These are phyloP conservation scores for Amanita jacksonii DNA, from an alignment of 768 basidiomycete genomes.

Conservation along the genomic window DNA sequence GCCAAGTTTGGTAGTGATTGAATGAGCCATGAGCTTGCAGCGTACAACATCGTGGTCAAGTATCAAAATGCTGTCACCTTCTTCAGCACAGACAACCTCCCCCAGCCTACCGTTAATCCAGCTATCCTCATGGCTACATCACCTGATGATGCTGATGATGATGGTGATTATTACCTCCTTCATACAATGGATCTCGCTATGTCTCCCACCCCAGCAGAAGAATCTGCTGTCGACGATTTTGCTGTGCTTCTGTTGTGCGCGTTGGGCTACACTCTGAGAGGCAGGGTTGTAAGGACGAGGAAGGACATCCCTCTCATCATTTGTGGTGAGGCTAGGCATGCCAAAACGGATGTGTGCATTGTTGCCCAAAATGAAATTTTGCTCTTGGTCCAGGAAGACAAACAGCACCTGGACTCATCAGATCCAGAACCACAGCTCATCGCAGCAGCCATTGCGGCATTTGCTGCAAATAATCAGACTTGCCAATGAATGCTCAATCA, in stretches of 20 bases:
- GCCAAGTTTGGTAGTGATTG: slow-evolving; percentile 22
- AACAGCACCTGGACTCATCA: slow-evolving; percentile 6
- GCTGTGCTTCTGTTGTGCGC: slow-evolving; percentile 11
- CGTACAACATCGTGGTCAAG: slow-evolving; percentile 11
- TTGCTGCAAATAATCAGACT: slow-evolving; percentile 17
- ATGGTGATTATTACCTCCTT: slow-evolving; percentile 7
- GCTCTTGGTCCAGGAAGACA: slow-evolving; percentile 16
- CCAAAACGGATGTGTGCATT: slow-evolving; percentile 20
- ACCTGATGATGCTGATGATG: background rate
- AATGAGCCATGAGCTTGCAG: slow-evolving; percentile 2
- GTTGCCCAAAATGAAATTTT: slow-evolving; percentile 8
- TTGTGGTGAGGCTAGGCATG: slow-evolving; percentile 13
- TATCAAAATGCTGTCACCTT: slow-evolving; percentile 14
- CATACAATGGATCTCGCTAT: slow-evolving; percentile 14
- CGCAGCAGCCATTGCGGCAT: slow-evolving; percentile 16
- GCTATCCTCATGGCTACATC: background rate
- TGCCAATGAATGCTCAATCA: slow-evolving; percentile 2
- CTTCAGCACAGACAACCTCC: slow-evolving; percentile 11
- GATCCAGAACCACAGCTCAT: slow-evolving; percentile 14
- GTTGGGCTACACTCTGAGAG: background rate
- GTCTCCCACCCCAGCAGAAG: slow-evolving; percentile 6
- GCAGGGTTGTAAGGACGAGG: slow-evolving; percentile 6
- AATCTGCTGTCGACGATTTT: slow-evolving; percentile 20
- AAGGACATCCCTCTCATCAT: slow-evolving; percentile 14
- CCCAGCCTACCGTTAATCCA: slow-evolving; percentile 5